phyloP scores from a whole-genome alignment of 2,329 filamentous ascomycete species.

The Cordyceps militaris region DNA sequence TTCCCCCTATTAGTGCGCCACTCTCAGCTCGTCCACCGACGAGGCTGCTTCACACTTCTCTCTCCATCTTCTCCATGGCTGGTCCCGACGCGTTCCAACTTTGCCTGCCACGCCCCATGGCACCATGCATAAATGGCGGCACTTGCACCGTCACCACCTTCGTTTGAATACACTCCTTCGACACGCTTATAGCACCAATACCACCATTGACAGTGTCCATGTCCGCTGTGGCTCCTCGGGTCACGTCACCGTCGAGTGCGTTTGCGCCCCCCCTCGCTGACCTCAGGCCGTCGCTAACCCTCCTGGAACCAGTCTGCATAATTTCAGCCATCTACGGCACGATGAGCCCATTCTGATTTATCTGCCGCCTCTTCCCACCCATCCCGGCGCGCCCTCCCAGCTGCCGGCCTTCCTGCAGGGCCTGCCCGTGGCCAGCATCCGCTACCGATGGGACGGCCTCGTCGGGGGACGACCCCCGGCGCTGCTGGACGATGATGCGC shows the following conservation, averaged over 20 bases:
- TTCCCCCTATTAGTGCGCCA: not conserved
- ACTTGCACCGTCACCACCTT: slow-evolving; percentile 10
- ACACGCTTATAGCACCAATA: slow-evolving; percentile 21
- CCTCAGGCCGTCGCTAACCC: not conserved
- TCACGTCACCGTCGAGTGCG: slow-evolving; percentile 44
- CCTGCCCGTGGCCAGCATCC: slow-evolving; percentile 46
- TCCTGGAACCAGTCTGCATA: slow-evolving; percentile 38
- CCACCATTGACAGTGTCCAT: slow-evolving; percentile 31
- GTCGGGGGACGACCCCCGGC: slow-evolving; percentile 15
- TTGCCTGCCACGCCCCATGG: not conserved
- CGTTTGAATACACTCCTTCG: slow-evolving; percentile 15
- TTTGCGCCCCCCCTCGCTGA: not conserved
- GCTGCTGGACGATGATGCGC: slow-evolving; percentile 5
- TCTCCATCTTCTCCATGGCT: too few relatives aligned
- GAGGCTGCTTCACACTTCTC: too few relatives aligned
- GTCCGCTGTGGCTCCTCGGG: slow-evolving; percentile 45
- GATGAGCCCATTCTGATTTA: slow-evolving; percentile 46
- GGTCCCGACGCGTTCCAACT: not conserved
- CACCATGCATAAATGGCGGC: slow-evolving; percentile 10
- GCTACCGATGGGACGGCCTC: slow-evolving; percentile 48
- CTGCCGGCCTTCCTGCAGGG: slow-evolving; percentile 36
- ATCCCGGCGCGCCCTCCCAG: slow-evolving; percentile 19
- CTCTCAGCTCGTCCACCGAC: too few relatives aligned
- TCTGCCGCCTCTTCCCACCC: slow-evolving; percentile 42
- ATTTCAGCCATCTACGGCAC: slow-evolving; percentile 31